phyloP scores from a whole-genome alignment of 2,329 filamentous ascomycete species.

The Dendryphion nanum region DNA sequence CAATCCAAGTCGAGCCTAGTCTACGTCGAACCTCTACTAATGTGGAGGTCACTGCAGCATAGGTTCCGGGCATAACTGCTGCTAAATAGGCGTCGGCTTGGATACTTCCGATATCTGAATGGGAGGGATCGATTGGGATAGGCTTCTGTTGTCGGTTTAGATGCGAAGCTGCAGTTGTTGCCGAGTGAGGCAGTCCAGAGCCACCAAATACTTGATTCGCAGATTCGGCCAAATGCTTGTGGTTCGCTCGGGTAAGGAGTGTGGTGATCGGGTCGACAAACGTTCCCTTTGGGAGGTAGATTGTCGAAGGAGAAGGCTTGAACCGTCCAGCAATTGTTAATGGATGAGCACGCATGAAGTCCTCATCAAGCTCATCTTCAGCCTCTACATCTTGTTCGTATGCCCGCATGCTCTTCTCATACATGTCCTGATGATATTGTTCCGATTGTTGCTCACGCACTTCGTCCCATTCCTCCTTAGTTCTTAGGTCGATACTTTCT shows the following conservation, averaged over 20 bases:
- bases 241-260: constrained; percentile 64
- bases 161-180: constrained; percentile 62
- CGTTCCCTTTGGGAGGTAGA: constrained; percentile 69
- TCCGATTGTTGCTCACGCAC: constrained; percentile 31
- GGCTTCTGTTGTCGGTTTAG: constrained; percentile 58
- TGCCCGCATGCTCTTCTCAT: constrained; percentile 44
- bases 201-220: constrained; percentile 78
- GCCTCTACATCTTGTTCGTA: constrained; percentile 39
- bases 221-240: constrained; percentile 69
- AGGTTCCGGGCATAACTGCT: constrained; percentile 67
- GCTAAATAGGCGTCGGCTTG: constrained; percentile 73
- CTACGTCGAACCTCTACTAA: constrained; percentile 73
- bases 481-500: constrained; percentile 22
- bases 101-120: constrained; percentile 69
- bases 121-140: constrained; percentile 62
- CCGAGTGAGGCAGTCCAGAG: constrained; percentile 70
- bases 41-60: constrained; percentile 65
- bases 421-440: constrained; percentile 32
- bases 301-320: constrained; percentile 68
- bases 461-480: constrained; percentile 32
- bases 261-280: constrained; percentile 69
- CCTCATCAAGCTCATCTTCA: constrained; percentile 31
- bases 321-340: constrained; percentile 74
- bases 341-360: constrained; percentile 65
- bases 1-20: constrained; percentile 69